Conservation (phyloP, 2,329 filamentous ascomycete genomes). For the Exophiala oligosperma region DNA sequence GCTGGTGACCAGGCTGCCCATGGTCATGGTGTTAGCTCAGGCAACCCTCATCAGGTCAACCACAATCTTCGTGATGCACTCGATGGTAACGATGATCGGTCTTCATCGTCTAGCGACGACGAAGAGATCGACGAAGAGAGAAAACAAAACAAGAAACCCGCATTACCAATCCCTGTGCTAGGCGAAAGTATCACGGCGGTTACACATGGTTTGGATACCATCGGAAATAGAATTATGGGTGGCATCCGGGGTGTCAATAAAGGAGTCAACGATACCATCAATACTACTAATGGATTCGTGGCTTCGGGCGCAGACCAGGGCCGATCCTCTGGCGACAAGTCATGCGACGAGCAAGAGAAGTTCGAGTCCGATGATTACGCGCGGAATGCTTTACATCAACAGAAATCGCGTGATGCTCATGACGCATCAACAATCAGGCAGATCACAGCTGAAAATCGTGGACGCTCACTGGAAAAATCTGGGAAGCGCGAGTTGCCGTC, state of each 20-base stretch:
- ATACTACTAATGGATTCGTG: conserved; percentile 38
- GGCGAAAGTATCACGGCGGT: conserved; percentile 54
- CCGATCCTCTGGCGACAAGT: conserved; percentile 11
- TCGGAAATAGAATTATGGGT: conserved; percentile 48
- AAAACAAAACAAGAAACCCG: conserved; percentile 12
- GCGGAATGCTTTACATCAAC: conserved; percentile 5
- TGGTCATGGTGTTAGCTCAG: conserved; percentile 54
- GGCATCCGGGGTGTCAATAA: conserved; percentile 43
- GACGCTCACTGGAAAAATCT: conserved; percentile 6
- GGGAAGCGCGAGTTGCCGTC: not conserved
- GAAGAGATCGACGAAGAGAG: conserved; percentile 30
- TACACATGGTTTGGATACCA: conserved; percentile 47
- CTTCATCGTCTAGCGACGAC: conserved; percentile 32
- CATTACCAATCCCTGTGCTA: conserved; percentile 48
- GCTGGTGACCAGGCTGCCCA: conserved; percentile 46
- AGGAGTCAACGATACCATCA: conserved; percentile 37
- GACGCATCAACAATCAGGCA: conserved; percentile 12
- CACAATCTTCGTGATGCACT: conserved; percentile 51
- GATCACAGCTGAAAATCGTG: not conserved
- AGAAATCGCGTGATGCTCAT: conserved; percentile 9
- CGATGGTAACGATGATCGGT: conserved; percentile 30
- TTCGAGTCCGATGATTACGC: not conserved
- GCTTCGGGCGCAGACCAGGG: conserved; percentile 9
- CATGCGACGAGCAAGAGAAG: not conserved
- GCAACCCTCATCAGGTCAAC: conserved; percentile 57